A percentile compares a stretch with the other conserved stretches of the same genome.
These are phyloP conservation scores for Phytophthora fragariaefolia DNA, from an alignment of 352 stramenopile species.

Conservation along the genomic window DNA sequence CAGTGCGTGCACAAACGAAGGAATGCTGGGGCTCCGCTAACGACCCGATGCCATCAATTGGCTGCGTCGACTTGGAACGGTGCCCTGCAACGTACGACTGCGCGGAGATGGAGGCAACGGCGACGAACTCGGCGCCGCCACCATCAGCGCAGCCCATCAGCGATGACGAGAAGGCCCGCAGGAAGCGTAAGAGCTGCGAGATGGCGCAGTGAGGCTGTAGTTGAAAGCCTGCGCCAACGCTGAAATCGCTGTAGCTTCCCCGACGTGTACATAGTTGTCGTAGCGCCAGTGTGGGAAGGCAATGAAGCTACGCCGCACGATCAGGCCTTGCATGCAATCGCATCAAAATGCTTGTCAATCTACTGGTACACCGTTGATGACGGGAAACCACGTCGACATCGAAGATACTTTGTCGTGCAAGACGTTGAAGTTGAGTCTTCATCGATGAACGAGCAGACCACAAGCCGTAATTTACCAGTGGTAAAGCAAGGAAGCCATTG, in stretches of 20 bases:
- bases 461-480: neutral
- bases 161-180: conserved; percentile 39
- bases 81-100: conserved; percentile 38
- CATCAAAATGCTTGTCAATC: too few species aligned
- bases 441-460: too few species aligned
- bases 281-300: conserved; percentile 7
- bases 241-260: conserved; percentile 13
- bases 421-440: too few species aligned
- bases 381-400: too few species aligned
- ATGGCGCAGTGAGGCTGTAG: conserved; percentile 31
- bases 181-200: conserved; percentile 46
- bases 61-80: conserved; percentile 62
- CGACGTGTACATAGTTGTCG: conserved; percentile 19
- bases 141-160: conserved; percentile 22
- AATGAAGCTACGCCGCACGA: conserved; percentile 11
- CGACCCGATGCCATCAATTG: conserved; percentile 70
- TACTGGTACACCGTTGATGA: too few species aligned
- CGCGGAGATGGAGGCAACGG: conserved; percentile 35
- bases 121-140: conserved; percentile 33
- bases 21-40: conserved; percentile 45
- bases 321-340: conserved; percentile 3
- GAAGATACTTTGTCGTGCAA: neutral
- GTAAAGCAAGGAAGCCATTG: conserved; percentile 31
- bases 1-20: conserved; percentile 37
- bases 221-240: conserved; percentile 5